These are phyloP conservation scores for Phytophthora kernoviae DNA, from an alignment of 352 stramenopile genomes.

Conservation along the genomic window DNA sequence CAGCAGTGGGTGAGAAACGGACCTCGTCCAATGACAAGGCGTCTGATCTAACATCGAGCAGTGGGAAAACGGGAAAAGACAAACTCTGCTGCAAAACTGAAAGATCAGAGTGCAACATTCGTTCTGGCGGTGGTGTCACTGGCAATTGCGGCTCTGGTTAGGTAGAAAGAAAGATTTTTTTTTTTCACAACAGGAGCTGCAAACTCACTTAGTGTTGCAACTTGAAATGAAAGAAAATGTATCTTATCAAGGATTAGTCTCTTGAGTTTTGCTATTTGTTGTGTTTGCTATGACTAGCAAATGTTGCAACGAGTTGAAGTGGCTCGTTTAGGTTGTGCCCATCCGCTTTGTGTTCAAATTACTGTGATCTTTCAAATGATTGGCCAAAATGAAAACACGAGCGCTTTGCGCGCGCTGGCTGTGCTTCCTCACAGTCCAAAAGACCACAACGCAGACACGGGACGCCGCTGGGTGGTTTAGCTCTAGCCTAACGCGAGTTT, in stretches of 20 bases:
- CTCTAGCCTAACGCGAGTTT: neutral
- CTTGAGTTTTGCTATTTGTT: too few relatives aligned
- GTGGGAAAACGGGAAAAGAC: constrained; percentile 11
- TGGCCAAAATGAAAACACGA: too few relatives aligned
- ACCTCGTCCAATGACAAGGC: constrained; percentile 30
- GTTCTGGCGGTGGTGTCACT: neutral
- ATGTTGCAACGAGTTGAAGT: too few relatives aligned
- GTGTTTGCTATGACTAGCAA: too few relatives aligned
- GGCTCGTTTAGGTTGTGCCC: too few relatives aligned
- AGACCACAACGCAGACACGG: neutral
- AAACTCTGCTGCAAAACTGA: neutral
- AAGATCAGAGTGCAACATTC: neutral
- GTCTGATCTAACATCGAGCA: constrained; percentile 8
- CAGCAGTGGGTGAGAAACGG: constrained; percentile 29
- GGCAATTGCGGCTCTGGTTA: constrained; percentile 3
- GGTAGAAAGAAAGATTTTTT: neutral
- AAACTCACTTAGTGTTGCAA: neutral
- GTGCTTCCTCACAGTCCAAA: neutral
- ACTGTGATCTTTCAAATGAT: too few relatives aligned
- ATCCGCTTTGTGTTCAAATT: too few relatives aligned
- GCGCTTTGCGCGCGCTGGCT: neutral
- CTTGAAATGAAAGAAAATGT: too few relatives aligned
- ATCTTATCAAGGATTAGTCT: too few relatives aligned
- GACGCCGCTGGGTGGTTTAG: neutral
- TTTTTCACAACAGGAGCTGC: too few relatives aligned